Evolutionary conservation across 2,329 filamentous ascomycete species (phyloP), one percentile per base, ranked within the genome.

Genomic region (Didymellaceae sp.): DNA sequence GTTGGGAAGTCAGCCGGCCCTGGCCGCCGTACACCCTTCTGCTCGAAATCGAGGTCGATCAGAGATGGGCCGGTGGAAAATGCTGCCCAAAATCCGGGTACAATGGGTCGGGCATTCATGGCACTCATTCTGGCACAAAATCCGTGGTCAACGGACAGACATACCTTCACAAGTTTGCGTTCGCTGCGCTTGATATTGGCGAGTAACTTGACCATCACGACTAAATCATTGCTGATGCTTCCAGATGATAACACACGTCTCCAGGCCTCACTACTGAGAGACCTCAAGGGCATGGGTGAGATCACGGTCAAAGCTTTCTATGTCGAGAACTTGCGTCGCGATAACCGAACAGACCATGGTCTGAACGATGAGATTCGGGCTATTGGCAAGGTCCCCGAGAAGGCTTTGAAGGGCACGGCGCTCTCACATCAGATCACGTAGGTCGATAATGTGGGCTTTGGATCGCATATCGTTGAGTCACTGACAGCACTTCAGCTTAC

Each of bases 321-420:
- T 16, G 48, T 59, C 63, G 43, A 42, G 20, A 43, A 44, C 17
- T 21, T 44, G 9, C 8, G 7, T 11, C 11, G 21, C 4, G 2
- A 1, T 9, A 2, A 0, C 2, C n/a, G 2, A 1, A 6, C n/a
- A 17, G 11, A 45, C 9, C 11, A 9, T 16, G 6, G 11, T 30
- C 25, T 31, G 5, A 0, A 6, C 7, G n/a, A 5, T 17, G 25
- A 24, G 1, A n/a, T 20, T 18, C 18, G 28, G 9, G 17, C 11
- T 11, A 1, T 54, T 2, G 42, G 50, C 9, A 26, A 37, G 4
- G 31, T 65, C 3, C 55, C 60, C 0, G 59, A 68, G 24, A 67
- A 66, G 22, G 61, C 61, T 6, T 21, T 66, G 9, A 66, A 65
- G 35, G 59, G 60, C 0, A 40, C 33, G 1, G 42, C 51, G 4